These are phyloP conservation scores for Vaccinium myrtillus DNA, from an alignment of 148 eudicot genomes.

Conservation along the genomic window DNA sequence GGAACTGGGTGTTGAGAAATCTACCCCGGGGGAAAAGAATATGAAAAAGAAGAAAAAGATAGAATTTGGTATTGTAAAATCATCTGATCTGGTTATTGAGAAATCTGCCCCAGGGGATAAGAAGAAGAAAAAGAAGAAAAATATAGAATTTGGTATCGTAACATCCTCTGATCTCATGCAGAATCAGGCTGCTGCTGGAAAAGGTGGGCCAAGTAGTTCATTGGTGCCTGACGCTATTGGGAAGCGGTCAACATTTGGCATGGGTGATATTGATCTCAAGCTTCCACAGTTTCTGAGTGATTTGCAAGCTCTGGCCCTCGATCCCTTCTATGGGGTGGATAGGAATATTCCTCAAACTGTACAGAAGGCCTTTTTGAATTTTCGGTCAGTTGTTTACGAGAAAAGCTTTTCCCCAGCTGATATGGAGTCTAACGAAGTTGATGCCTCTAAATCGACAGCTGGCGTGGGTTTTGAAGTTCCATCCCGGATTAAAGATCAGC, in stretches of 20 bases:
- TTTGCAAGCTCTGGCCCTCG: constrained; percentile 62
- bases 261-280: constrained; percentile 26
- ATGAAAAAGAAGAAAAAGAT: constrained; percentile 46
- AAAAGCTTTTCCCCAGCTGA: constrained; percentile 56
- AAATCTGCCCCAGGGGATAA: constrained; percentile 33
- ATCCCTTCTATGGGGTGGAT: constrained; percentile 54
- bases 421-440: constrained; percentile 39
- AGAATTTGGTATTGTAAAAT: constrained; percentile 35
- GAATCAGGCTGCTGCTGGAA: constrained; percentile 21
- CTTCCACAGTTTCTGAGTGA: constrained; percentile 50
- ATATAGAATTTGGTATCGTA: constrained; percentile 20
- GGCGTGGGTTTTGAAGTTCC: constrained; percentile 10
- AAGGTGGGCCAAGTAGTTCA: constrained; percentile 19
- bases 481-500: constrained; percentile 13
- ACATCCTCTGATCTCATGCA: constrained; percentile 4
- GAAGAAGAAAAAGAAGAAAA: constrained; percentile 39
- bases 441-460: constrained; percentile 9
- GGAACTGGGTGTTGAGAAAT: constrained; percentile 38
- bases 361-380: constrained; percentile 48
- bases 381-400: constrained; percentile 57
- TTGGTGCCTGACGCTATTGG: constrained; percentile 25
- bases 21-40: constrained; percentile 35
- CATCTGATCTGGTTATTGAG: constrained; percentile 35
- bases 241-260: constrained; percentile 16
- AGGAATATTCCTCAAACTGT: constrained; percentile 33